Conservation (phyloP, 2,329 filamentous ascomycete species). For the Venturia effusa region DNA sequence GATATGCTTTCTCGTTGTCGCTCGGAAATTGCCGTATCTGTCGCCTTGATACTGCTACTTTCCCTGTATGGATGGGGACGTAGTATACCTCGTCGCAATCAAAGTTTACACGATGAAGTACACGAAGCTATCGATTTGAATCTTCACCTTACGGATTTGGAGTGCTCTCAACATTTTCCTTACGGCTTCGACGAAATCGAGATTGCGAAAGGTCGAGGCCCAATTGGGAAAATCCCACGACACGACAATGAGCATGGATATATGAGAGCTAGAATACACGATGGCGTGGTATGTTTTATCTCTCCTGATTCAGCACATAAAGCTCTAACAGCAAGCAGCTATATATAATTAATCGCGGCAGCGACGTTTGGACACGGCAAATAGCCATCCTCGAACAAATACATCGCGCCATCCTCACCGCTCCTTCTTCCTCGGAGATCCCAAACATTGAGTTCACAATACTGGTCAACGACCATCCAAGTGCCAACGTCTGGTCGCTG, state of each 20-base stretch:
- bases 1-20: not conserved
- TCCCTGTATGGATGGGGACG: not conserved
- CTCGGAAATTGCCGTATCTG: not conserved
- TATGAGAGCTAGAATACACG: not conserved
- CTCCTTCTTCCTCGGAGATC: not conserved
- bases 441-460: not conserved
- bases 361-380: not conserved
- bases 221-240: not conserved
- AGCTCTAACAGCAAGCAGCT: not conserved
- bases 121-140: not conserved
- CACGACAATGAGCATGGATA: not conserved
- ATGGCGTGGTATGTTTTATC: not conserved
- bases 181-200: not conserved
- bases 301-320: not conserved
- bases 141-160: not conserved
- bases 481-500: not conserved
- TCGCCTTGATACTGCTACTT: not conserved
- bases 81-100: not conserved
- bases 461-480: not conserved
- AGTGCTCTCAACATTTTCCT: not conserved
- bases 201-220: not conserved
- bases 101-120: not conserved
- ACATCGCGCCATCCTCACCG: not conserved
- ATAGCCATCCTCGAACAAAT: not conserved
- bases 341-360: not conserved